phyloP scores from a whole-genome alignment of 257 asterid species.

The Euphrasia confusa region DNA sequence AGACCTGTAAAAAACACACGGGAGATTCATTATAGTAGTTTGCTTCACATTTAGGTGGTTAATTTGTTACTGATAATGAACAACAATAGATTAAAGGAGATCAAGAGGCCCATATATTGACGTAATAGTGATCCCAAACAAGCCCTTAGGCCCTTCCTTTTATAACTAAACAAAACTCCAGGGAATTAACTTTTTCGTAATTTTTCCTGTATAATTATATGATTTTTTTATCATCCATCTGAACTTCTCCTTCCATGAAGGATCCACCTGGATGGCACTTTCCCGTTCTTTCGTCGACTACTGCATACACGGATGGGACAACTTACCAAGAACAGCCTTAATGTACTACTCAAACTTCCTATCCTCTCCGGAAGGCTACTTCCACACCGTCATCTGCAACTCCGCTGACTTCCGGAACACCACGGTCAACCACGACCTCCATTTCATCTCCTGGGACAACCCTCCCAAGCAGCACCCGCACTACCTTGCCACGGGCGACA shows the following conservation, averaged over 20 bases:
- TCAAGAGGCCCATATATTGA: no score
- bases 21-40: no score
- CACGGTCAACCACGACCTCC: constrained; percentile 83
- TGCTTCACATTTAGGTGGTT: no score
- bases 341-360: constrained; percentile 88
- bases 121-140: no score
- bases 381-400: constrained; percentile 82
- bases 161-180: not conserved
- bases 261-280: constrained; percentile 97
- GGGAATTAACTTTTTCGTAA: not conserved
- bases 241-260: constrained; percentile 33
- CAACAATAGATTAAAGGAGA: no score
- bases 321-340: constrained; percentile 75
- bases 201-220: not conserved
- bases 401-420: constrained; percentile 68
- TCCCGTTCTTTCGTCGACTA: constrained; percentile 79
- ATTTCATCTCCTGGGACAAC: constrained; percentile 89
- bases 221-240: not conserved
- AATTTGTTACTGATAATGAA: no score
- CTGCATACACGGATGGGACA: constrained; percentile 95
- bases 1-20: no score
- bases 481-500: constrained; percentile 51
- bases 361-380: constrained; percentile 92
- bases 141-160: no score
- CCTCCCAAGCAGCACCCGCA: constrained; percentile 98